Conservation (phyloP, 495 filamentous ascomycete genomes). For the Lepraria neglecta region DNA sequence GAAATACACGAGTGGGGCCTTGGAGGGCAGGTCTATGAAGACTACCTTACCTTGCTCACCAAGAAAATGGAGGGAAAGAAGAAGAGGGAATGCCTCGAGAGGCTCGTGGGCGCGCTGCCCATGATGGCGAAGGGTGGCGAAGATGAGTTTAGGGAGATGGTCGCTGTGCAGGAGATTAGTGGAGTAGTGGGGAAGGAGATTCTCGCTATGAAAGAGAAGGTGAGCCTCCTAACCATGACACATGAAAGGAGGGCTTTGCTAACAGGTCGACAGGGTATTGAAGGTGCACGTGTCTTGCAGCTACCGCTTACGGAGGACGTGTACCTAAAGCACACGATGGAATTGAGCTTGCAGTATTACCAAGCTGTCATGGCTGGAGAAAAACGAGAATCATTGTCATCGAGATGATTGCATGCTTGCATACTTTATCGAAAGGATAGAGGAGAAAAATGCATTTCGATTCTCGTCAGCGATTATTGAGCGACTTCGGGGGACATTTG, state of each 20-base stretch:
- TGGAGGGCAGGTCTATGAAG: slow-evolving; percentile 75
- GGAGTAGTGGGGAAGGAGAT: slow-evolving; percentile 57
- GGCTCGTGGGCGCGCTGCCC: slow-evolving; percentile 58
- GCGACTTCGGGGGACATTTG: too few relatives aligned
- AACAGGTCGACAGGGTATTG: slow-evolving; percentile 27
- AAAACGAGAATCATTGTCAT: background rate
- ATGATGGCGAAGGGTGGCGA: slow-evolving; percentile 49
- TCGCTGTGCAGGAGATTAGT: slow-evolving; percentile 65
- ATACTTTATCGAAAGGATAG: too few relatives aligned
- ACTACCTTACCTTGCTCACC: slow-evolving; percentile 59
- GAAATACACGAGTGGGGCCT: slow-evolving; percentile 57
- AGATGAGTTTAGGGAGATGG: slow-evolving; percentile 70
- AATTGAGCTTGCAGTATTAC: slow-evolving; percentile 66
- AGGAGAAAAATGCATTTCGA: too few relatives aligned
- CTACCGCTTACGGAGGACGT: slow-evolving; percentile 68
- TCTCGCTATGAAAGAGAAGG: slow-evolving; percentile 53
- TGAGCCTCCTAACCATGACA: slow-evolving; percentile 33
- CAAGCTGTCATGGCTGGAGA: slow-evolving; percentile 26
- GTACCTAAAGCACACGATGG: slow-evolving; percentile 58
- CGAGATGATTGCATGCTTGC: background rate
- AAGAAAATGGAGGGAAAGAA: slow-evolving; percentile 27
- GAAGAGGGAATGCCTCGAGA: slow-evolving; percentile 43
- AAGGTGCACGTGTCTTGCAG: slow-evolving; percentile 48
- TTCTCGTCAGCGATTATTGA: too few relatives aligned
- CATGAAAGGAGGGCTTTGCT: slow-evolving; percentile 1